Evolutionary conservation across 164 flowering plant species (phyloP), one percentile per base, ranked within the genome.

Genomic region (Euptelea pleiosperma): DNA sequence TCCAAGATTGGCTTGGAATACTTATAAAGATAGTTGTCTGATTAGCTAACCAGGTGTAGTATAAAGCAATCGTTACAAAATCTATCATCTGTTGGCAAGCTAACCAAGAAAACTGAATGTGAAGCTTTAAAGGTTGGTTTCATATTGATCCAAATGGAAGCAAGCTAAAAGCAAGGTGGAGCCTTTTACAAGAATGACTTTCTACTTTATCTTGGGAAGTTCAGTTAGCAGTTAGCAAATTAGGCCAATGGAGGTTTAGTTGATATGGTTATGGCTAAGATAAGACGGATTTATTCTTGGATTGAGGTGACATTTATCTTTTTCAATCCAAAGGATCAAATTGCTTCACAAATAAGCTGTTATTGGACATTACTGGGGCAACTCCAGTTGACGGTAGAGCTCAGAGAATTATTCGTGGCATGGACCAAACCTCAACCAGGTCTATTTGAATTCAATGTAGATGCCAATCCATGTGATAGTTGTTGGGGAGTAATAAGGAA

Each of bases 251-350:
- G 29, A 16, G 29, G 36, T 28, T 29, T n/a, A 16, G 52, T 16
- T 49, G 53, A 49, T 15, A 16, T 15, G 36, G 33, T 49, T n/a
- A 28, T 29, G n/a, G 1, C 53, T 16, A 49, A 9, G 21, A 29
- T 22, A 49, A 49, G 53, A 49, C 29, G 11, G 31, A 12, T 31
- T 29, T 15, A 30, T 29, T 49, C 33, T 49, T 49, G 34, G n/a
- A 49, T 26, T 2, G 9, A 9, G 15, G 9, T 5, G 53, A 26
- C 14, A 30, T n/a, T n/a, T n/a, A n/a, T 49, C 16, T 3, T 6
- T 28, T 49, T 28, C 35, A 28, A 29, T 11, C 28, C 34, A 42
- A 19, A 8, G 18, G 24, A 42, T 42, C 2, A 9, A 28, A 49
- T 15, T 10, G 21, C 14, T 12, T 28, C 28, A 21, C 24, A 42